Percentiles rank a stretch among this genome's conserved stretches.
These are phyloP conservation scores for Populus euphratica DNA, from an alignment of 345 rosid species.

Conservation along the genomic window DNA sequence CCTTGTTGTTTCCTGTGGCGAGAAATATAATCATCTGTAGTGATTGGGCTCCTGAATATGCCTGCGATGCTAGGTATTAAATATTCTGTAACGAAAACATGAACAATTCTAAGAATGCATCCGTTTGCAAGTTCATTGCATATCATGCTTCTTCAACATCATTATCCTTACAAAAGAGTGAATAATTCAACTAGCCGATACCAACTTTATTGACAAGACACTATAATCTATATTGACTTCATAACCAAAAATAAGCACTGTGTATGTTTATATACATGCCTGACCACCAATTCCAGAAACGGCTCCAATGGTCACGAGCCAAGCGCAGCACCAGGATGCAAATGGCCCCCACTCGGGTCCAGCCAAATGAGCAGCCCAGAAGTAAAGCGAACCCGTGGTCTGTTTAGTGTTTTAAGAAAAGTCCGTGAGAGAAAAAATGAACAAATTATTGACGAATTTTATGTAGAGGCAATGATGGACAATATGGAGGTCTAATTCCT, in stretches of 20 bases:
- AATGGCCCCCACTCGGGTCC: slow-evolving; percentile 65
- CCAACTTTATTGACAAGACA: too few species aligned
- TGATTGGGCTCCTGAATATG: slow-evolving; percentile 60
- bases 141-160: too few species aligned
- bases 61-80: slow-evolving; percentile 24
- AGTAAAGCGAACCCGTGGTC: slow-evolving; percentile 75
- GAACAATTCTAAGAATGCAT: too few species aligned
- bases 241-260: too few species aligned
- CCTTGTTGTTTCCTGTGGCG: slow-evolving; percentile 54
- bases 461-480: too few species aligned
- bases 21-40: slow-evolving; percentile 57
- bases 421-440: not conserved
- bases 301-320: slow-evolving; percentile 64
- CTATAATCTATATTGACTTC: too few species aligned
- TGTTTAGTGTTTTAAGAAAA: slow-evolving; percentile 15
- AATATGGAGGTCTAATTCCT: too few species aligned
- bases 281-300: slow-evolving; percentile 61
- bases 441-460: too few species aligned
- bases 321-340: slow-evolving; percentile 70
- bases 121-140: too few species aligned
- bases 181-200: too few species aligned
- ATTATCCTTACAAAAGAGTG: too few species aligned
- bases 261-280: slow-evolving; percentile 22
- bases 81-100: too few species aligned
- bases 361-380: slow-evolving; percentile 67